Evolutionary conservation across 495 filamentous ascomycete genomes (phyloP).

Genomic region (Penicillium goetzii): DNA sequence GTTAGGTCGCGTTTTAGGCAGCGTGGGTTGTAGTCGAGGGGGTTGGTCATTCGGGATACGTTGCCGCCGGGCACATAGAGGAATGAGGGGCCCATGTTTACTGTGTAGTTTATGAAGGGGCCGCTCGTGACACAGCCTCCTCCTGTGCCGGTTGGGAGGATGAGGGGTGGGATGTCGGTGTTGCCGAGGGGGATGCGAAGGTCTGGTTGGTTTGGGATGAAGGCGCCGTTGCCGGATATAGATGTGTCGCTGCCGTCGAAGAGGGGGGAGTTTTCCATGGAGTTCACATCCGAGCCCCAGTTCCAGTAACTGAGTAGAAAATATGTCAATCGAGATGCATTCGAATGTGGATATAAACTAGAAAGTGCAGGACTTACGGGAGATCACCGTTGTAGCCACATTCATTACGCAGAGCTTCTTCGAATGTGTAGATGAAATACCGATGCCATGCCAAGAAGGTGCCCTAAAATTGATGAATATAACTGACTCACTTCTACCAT

Average conservation of each 20-base stretch:
- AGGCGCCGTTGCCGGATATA: conserved; percentile 64
- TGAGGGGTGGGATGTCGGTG: conserved; percentile 26
- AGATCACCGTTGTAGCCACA: conserved; percentile 66
- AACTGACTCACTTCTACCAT: not conserved
- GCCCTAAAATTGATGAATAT: conserved; percentile 35
- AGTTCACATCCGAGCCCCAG: conserved; percentile 57
- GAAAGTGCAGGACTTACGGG: conserved; percentile 24
- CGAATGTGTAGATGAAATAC: conserved; percentile 65
- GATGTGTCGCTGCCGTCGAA: conserved; percentile 65
- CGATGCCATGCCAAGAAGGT: conserved; percentile 74
- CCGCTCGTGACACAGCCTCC: conserved; percentile 67
- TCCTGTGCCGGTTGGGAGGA: conserved; percentile 55
- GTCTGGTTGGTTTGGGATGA: conserved; percentile 40
- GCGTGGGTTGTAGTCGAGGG: conserved; percentile 59
- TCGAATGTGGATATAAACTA: not conserved
- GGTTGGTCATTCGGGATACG: conserved; percentile 20
- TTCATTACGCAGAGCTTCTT: conserved; percentile 68
- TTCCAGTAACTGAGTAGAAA: conserved; percentile 58
- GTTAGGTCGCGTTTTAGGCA: conserved; percentile 70
- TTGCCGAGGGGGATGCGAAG: conserved; percentile 21
- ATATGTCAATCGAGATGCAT: conserved; percentile 5
- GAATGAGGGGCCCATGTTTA: conserved; percentile 57
- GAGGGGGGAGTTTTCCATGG: conserved; percentile 60
- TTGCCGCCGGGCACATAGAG: conserved; percentile 36
- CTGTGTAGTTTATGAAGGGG: conserved; percentile 55